A percentile compares a stretch with the other conserved stretches of the same genome.
Evolutionary conservation across 164 flowering plant genomes (phyloP).

Genomic region (Chimonanthus praecox): DNA sequence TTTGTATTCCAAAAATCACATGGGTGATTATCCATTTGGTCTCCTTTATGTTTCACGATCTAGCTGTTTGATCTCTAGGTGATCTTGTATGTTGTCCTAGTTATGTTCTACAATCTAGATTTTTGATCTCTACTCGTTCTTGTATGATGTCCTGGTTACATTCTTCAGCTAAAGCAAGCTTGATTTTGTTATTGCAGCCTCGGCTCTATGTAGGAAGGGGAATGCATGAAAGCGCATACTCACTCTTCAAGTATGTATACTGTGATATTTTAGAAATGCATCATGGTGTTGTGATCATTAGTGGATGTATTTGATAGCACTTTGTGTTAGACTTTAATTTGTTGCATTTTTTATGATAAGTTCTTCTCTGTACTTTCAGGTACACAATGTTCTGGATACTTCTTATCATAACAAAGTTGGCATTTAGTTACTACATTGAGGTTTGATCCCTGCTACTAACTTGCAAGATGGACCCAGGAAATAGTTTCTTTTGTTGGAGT

Average conservation of each 20-base stretch:
- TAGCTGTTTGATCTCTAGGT: neutral
- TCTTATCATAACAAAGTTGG: constrained; percentile 74
- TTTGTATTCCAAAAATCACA: neutral
- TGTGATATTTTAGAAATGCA: no score
- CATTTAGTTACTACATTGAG: constrained; percentile 91
- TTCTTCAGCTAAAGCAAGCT: neutral
- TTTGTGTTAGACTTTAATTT: neutral
- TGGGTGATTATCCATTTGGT: neutral
- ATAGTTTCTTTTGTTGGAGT: no score
- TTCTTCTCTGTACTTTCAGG: constrained; percentile 32
- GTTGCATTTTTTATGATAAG: neutral
- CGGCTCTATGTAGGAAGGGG: constrained; percentile 97
- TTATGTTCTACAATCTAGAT: neutral
- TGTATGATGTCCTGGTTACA: neutral
- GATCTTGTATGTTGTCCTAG: neutral
- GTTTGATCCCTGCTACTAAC: constrained; percentile 19
- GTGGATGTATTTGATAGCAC: neutral
- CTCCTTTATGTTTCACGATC: no score
- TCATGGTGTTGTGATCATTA: neutral
- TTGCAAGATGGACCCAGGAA: no score
- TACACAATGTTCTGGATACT: constrained; percentile 95
- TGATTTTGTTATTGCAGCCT: constrained; percentile 51
- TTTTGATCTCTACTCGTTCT: neutral
- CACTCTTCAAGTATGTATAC: constrained; percentile 78
- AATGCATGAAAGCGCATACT: constrained; percentile 92